Evolutionary conservation across 106 monocot genomes (phyloP).

Genomic region (Apostasia shenzhenica): DNA sequence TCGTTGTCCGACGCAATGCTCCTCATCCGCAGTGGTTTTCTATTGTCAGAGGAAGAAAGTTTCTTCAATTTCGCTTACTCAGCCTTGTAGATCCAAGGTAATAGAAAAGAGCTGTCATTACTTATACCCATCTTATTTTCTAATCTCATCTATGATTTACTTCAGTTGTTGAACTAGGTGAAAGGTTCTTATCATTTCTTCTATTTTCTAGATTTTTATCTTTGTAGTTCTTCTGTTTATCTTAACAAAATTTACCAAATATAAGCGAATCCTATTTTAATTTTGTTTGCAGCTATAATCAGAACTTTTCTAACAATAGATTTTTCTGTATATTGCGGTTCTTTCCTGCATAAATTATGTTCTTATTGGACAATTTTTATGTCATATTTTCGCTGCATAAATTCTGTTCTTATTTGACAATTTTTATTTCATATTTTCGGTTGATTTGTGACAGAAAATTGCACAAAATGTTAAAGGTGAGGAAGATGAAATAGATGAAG

Average conservation of each 20-base stretch:
- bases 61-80: not conserved
- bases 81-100: not conserved
- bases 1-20: not conserved
- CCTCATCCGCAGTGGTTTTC: not conserved
- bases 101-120: not conserved
- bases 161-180: too few relatives aligned
- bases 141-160: too few relatives aligned
- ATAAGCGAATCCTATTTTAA: too few relatives aligned
- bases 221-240: too few relatives aligned
- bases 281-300: too few relatives aligned
- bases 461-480: constrained; percentile 21
- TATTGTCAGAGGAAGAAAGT: not conserved
- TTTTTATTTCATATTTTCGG: not conserved
- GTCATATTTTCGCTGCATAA: not conserved
- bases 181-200: too few relatives aligned
- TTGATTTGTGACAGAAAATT: constrained; percentile 22
- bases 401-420: too few relatives aligned
- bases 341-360: not conserved
- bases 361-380: not conserved
- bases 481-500: constrained; percentile 56
- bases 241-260: too few relatives aligned
- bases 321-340: too few relatives aligned
- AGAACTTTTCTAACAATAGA: too few relatives aligned
- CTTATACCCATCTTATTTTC: too few relatives aligned
- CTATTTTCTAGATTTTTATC: too few relatives aligned